A percentile compares a stretch with the other conserved stretches of the same genome.
These are phyloP conservation scores for Lyophyllum decastes DNA, from an alignment of 768 basidiomycete species.

Conservation along the genomic window DNA sequence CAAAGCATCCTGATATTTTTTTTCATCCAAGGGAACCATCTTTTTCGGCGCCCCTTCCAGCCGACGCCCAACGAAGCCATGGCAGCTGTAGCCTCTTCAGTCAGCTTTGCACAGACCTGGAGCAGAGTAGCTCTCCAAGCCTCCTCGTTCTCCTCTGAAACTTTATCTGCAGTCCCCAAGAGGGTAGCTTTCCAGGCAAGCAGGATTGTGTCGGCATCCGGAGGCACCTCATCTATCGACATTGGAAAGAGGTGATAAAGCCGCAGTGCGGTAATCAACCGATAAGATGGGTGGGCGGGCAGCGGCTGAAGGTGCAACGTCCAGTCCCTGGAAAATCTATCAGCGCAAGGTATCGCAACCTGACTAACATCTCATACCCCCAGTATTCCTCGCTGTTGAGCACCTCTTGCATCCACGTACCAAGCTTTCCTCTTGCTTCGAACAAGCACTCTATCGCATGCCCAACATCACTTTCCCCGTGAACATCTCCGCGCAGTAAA, in stretches of 20 bases:
- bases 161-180: slow-evolving; percentile 39
- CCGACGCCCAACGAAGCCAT: slow-evolving; percentile 1
- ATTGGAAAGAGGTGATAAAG: slow-evolving; percentile 53
- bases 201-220: slow-evolving; percentile 31
- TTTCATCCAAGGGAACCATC: slow-evolving; percentile 15
- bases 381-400: slow-evolving; percentile 76
- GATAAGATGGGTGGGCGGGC: slow-evolving; percentile 78
- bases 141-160: slow-evolving; percentile 52
- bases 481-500: slow-evolving; percentile 25
- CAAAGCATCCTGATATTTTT: slow-evolving; percentile 52
- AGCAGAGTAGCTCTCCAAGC: slow-evolving; percentile 43
- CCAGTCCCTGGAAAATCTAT: slow-evolving; percentile 63
- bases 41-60: background rate
- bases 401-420: slow-evolving; percentile 47
- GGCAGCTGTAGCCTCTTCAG: slow-evolving; percentile 11
- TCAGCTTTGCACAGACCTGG: slow-evolving; percentile 28
- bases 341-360: background rate
- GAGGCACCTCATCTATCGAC: slow-evolving; percentile 20
- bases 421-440: slow-evolving; percentile 36
- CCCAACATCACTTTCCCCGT: slow-evolving; percentile 67
- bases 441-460: slow-evolving; percentile 54
- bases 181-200: slow-evolving; percentile 57
- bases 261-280: slow-evolving; percentile 71
- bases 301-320: slow-evolving; percentile 62
- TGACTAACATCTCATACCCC: slow-evolving; percentile 54